Evolutionary conservation across 768 basidiomycete genomes (phyloP), one percentile per base, ranked within the genome.

Genomic region (Russula foetens): DNA sequence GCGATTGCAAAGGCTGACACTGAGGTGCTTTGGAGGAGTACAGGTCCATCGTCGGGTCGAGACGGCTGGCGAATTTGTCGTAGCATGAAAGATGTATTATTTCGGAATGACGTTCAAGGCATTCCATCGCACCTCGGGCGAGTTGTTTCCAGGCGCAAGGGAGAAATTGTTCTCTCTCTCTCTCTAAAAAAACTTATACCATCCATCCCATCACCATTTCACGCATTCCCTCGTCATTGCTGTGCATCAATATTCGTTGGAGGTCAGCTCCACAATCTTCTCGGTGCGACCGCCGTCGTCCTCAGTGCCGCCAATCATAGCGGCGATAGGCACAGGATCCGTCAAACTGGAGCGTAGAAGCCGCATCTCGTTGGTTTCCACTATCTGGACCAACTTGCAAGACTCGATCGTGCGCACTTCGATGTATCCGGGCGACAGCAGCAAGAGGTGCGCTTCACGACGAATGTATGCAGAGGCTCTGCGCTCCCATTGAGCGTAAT

Each of bases 241-340:
- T 23, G 53, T 59, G 68, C 68, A 35, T 70, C 68, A 48, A 86
- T 71, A 65, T 85, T 86, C 44, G 77, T 71, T 7, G 90, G 92
- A 85, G 33, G 81, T 72, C 38, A 92, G 72, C 69, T 91, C 86
- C 1, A 85, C 53, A 21, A 54, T 26, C 28, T 14, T 54, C 41
- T 54, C 53, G 14, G 41, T 23, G 15, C 41, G 53, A 21, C 53
- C 43, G n/a, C 53, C 53, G 43, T 54, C 53, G 21, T 43, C 28
- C 12, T 44, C 41, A 26, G 53, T 21, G 29, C 41, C 41, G 6
- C 41, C 53, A 29, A n/a, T 29, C 53, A 54, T 54, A 41, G 43
- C 53, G 4, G 28, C 53, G 17, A 54, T 8, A 7, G 44, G 41
- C 41, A 54, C 41, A n/a, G 35, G 17, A 43, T 28, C 53, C n/a